These are phyloP conservation scores for Terfezia boudieri DNA, from an alignment of 495 filamentous ascomycete species.

Conservation along the genomic window DNA sequence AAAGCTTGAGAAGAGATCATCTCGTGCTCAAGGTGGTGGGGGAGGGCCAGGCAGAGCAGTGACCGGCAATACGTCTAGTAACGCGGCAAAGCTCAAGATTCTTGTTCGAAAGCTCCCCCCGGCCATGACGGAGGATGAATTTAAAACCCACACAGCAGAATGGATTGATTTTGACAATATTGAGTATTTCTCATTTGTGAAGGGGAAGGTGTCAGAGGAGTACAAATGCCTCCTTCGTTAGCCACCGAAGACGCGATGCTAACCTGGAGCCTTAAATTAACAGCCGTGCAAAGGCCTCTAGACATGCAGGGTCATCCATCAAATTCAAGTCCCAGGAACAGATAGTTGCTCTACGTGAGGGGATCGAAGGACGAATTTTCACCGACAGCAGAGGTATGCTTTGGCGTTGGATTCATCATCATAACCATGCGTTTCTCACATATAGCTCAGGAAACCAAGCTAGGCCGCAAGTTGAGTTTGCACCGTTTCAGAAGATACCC, in stretches of 20 bases:
- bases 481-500: conserved; percentile 61
- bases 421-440: conserved; percentile 17
- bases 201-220: conserved; percentile 79
- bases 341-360: conserved; percentile 7
- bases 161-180: conserved; percentile 53
- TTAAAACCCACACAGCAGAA: conserved; percentile 52
- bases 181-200: conserved; percentile 57
- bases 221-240: conserved; percentile 22
- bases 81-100: conserved; percentile 49
- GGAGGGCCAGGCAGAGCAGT: conserved; percentile 26
- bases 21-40: not conserved
- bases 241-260: not conserved
- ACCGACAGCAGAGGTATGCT: conserved; percentile 56
- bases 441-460: conserved; percentile 52
- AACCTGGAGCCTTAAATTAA: not conserved
- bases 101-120: conserved; percentile 71
- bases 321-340: conserved; percentile 6
- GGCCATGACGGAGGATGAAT: conserved; percentile 59
- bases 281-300: conserved; percentile 7
- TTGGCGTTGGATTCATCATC: too few relatives aligned
- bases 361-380: conserved; percentile 55
- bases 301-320: conserved; percentile 6
- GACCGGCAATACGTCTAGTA: conserved; percentile 20
- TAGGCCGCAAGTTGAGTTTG: conserved; percentile 51
- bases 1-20: not conserved